Evolutionary conservation across 352 stramenopile genomes (phyloP).

Genomic region (Pythium chondricola): DNA sequence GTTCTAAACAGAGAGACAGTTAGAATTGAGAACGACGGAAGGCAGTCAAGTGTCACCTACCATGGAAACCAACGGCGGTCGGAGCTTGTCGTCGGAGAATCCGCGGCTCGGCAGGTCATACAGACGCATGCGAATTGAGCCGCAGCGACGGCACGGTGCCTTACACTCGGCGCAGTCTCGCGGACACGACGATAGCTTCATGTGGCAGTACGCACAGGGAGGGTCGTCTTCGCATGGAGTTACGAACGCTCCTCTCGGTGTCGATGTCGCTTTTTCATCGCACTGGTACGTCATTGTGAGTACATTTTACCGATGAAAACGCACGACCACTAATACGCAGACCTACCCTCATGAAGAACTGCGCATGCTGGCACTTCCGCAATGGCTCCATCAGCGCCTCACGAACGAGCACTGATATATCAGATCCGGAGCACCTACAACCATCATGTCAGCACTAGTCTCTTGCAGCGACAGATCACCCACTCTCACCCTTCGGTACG

Average conservation of each 20-base stretch:
- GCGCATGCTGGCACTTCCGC: slow-evolving; percentile 95
- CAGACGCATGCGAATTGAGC: slow-evolving; percentile 74
- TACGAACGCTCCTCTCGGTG: slow-evolving; percentile 57
- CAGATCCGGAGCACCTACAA: slow-evolving; percentile 87
- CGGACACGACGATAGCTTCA: slow-evolving; percentile 80
- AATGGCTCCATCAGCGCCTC: slow-evolving; percentile 98
- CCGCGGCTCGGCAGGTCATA: slow-evolving; percentile 80
- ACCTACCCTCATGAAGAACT: slow-evolving; percentile 81
- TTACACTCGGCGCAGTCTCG: slow-evolving; percentile 64
- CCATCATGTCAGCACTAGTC: slow-evolving; percentile 3
- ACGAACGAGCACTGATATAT: slow-evolving; percentile 96
- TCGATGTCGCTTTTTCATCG: slow-evolving; percentile 61
- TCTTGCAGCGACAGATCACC: no score
- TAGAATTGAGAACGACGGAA: no score
- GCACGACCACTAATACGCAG: no score
- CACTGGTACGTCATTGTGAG: slow-evolving; percentile 59
- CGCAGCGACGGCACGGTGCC: slow-evolving; percentile 60
- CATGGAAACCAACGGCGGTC: slow-evolving; percentile 83
- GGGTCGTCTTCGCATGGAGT: slow-evolving; percentile 83
- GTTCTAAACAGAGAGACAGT: slow-evolving; percentile 29
- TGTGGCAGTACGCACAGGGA: slow-evolving; percentile 83
- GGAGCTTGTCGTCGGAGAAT: slow-evolving; percentile 80
- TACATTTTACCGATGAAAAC: no score
- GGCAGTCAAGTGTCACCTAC: no score
- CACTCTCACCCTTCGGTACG: slow-evolving; percentile 93